Evolutionary conservation across 2,329 filamentous ascomycete species (phyloP), one percentile per base, ranked within the genome.

Genomic region (Bimuria novae-zelandiae): DNA sequence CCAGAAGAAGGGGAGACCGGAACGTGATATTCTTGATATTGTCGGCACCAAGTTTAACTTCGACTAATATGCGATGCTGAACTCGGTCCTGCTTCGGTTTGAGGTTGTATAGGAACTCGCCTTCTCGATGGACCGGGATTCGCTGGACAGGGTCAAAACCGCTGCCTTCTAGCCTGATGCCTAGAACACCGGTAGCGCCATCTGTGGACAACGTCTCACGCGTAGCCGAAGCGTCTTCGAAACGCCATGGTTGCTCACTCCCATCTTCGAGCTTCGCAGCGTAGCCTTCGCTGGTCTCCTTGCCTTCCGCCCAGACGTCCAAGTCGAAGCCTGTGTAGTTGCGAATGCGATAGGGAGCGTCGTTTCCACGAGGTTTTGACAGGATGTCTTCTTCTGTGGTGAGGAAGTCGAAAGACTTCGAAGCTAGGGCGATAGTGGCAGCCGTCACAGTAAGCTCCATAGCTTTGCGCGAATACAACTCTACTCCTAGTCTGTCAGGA

Each of bases 11-110:
- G 0, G 94, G 94, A 16, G 93, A 97, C 22, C 94, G 85, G 67
- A 99, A 87, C 1, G 92, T 99, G 67, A 99, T 95, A 71, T 96
- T 95, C 77, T 99, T 99, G 76, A 99, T 90, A 66, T 97, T 97
- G 77, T 99, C 93, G 0, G 85, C 78, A n/a, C 92, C 94, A 21
- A 99, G 82, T 48, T 85, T 90, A 48, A 99, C 89, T 52, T 99
- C 94, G 0, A 97, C 92, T 21, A 97, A 85, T 16, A 99, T 83
- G 19, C 92, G 89, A 72, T 99, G 95, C 59, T 93, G 82, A 2
- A 96, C 82, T 53, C 89, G 84, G 65, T 96, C 89, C 56, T 91
- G 88, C 71, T 92, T 90, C 2, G 95, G 94, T 53, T 90, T 89
- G 40, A 99, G 81, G 45, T 89, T 90, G 76, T 96, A 99, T 19